Evolutionary conservation across 306 rosid species (phyloP).

Genomic region (Lithocarpus polystachyus): DNA sequence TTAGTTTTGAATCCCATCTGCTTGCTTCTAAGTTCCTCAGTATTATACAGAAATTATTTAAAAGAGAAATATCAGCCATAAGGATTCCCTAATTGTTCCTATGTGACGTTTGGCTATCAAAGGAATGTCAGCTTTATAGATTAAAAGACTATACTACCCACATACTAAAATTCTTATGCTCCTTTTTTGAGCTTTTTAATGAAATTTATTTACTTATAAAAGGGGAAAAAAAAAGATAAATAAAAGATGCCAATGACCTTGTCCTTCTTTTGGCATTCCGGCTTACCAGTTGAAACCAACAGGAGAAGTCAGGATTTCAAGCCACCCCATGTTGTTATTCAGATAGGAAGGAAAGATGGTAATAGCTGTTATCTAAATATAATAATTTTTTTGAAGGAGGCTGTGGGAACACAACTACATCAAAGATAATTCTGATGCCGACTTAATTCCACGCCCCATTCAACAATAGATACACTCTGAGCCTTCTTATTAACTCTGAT

Average conservation of each 20-base stretch:
- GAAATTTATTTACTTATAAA: no score
- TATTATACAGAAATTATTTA: background rate
- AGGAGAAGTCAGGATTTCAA: background rate
- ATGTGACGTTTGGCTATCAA: background rate
- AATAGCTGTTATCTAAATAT: background rate
- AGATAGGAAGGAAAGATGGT: background rate
- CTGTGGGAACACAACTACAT: background rate
- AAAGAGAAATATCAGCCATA: background rate
- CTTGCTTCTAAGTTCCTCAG: background rate
- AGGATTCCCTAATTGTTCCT: background rate
- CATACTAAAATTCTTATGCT: no score
- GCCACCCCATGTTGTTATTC: background rate
- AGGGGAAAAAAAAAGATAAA: background rate
- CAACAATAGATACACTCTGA: background rate
- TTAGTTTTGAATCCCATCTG: background rate
- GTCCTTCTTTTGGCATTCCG: background rate
- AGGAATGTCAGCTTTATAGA: background rate
- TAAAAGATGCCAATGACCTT: background rate
- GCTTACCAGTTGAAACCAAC: background rate
- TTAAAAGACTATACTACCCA: background rate
- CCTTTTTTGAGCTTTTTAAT: no score
- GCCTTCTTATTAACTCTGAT: background rate
- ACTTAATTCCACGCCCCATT: background rate
- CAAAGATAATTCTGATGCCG: background rate
- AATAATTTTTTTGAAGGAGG: background rate